phyloP scores from a whole-genome alignment of 2,329 filamentous ascomycete species.

The Curvularia sp. region DNA sequence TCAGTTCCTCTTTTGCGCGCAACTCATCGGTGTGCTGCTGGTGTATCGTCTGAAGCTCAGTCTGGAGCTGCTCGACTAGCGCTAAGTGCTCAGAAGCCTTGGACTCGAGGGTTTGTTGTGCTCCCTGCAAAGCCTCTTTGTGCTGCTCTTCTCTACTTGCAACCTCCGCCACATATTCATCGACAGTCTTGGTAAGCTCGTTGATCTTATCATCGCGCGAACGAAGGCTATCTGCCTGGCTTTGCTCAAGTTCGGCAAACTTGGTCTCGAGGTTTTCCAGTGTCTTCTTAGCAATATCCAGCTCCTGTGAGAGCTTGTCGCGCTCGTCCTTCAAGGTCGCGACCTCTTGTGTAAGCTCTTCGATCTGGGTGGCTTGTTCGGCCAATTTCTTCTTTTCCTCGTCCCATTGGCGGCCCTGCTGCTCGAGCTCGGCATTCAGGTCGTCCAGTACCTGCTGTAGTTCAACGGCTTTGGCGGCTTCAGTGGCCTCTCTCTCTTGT shows the following conservation, averaged over 20 bases:
- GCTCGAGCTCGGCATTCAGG: conserved; percentile 46
- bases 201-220: conserved; percentile 41
- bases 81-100: conserved; percentile 43
- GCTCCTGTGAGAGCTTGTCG: conserved; percentile 33
- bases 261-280: conserved; percentile 41
- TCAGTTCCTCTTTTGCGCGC: conserved; percentile 41
- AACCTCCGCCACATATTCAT: conserved; percentile 35
- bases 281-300: conserved; percentile 31
- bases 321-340: conserved; percentile 35
- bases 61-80: conserved; percentile 44
- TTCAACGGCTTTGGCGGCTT: conserved; percentile 43
- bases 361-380: conserved; percentile 42
- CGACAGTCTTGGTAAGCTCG: conserved; percentile 36
- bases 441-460: conserved; percentile 48
- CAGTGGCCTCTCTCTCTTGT: conserved; percentile 42
- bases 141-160: conserved; percentile 33
- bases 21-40: conserved; percentile 47
- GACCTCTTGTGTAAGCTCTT: conserved; percentile 35
- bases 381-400: conserved; percentile 47
- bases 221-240: conserved; percentile 36
- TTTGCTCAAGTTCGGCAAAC: conserved; percentile 38
- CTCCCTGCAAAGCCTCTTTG: conserved; percentile 35
- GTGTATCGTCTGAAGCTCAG: conserved; percentile 37
- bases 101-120: conserved; percentile 34
- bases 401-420: conserved; percentile 47